Evolutionary conservation across 208 protist genomes (phyloP), one percentile per base, ranked within the genome.

Genomic region (Acanthamoeba lenticulata): DNA sequence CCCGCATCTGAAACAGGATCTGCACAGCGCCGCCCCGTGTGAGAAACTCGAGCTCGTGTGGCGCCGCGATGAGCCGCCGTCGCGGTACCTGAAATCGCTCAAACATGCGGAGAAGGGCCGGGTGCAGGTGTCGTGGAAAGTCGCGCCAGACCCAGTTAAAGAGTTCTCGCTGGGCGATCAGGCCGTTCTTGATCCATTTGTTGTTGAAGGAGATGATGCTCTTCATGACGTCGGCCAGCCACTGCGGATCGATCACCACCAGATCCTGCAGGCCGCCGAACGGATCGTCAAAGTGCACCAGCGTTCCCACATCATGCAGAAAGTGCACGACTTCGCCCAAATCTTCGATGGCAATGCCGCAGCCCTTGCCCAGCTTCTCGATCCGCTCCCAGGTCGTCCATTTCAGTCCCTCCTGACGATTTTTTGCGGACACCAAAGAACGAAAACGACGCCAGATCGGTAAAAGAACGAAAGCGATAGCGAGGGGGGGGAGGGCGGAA

Each of bases 171-270:
- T 90, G 83, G 7, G 32, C 57, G 19, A 90, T 90, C 52, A 90
- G 60, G 57, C 83, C 83, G 83, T 90, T 90, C 83, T 90, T 90
- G 27, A 57, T 69, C 83, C 83, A 90, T 17, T 57, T 90, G n/a
- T 90, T 90, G 83, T 65, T 90, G 57, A 90, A 90, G 9, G 83
- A 44, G 47, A 90, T 90, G 49, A 90, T 90, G 38, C 52, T 90
- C 52, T 65, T 57, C 83, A 90, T 90, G 32, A 90, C 83, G 83
- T 90, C 83, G 38, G 83, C 47, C 47, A 90, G 83, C 32, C 47
- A 90, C n/a, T 90, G 83, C 34, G 83, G 83, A 24, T 90, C 83
- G 40, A 90, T 90, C 17, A 90, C 57, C 17, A 90, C 83, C 4
- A 90, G 83, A 27, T 90, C 83, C 47, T n/a, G 47, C 83, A 90